Percentiles rank a stretch among this genome's conserved stretches.
Evolutionary conservation across 129 eudicot species (phyloP).

Genomic region (Artemisia tridentata): DNA sequence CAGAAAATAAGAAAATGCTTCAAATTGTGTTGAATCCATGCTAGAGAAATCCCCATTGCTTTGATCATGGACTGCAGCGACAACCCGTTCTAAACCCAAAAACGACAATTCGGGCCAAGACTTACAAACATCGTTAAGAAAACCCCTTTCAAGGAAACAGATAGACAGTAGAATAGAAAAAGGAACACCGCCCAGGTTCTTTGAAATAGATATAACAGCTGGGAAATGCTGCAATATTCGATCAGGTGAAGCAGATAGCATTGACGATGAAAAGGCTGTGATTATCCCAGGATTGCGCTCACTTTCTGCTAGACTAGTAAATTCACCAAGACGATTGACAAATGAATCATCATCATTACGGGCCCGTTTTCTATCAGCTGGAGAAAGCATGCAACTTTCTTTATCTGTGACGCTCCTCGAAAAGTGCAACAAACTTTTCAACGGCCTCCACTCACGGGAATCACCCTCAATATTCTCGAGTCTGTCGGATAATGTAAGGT

Average conservation of each 20-base stretch:
- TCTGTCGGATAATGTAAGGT: slow-evolving; percentile 43
- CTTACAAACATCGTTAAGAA: slow-evolving; percentile 38
- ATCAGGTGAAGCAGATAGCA: slow-evolving; percentile 53
- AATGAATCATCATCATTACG: slow-evolving; percentile 45
- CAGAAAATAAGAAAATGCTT: slow-evolving; percentile 50
- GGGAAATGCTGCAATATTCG: slow-evolving; percentile 59
- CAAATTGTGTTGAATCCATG: slow-evolving; percentile 33
- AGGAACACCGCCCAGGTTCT: slow-evolving; percentile 53
- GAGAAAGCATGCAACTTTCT: slow-evolving; percentile 29
- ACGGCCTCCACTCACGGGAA: slow-evolving; percentile 87
- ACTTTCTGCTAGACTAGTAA: slow-evolving; percentile 31
- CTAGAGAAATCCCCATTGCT: slow-evolving; percentile 12
- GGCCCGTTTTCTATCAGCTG: slow-evolving; percentile 24
- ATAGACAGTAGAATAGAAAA: slow-evolving; percentile 45
- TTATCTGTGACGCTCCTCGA: slow-evolving; percentile 43
- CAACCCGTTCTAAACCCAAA: slow-evolving; percentile 38
- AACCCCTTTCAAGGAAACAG: slow-evolving; percentile 55
- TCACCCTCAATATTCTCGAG: slow-evolving; percentile 39
- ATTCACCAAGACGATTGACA: slow-evolving; percentile 41
- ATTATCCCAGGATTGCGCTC: slow-evolving; percentile 47
- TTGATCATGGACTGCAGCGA: too few relatives aligned
- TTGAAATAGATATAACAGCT: slow-evolving; percentile 53
- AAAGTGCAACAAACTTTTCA: slow-evolving; percentile 51
- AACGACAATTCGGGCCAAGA: slow-evolving; percentile 64
- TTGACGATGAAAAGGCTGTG: slow-evolving; percentile 53